A percentile compares a stretch with the other conserved stretches of the same genome.
These are phyloP conservation scores for Fusarium tuaranense DNA, from an alignment of 2,329 filamentous ascomycete genomes.

Conservation along the genomic window DNA sequence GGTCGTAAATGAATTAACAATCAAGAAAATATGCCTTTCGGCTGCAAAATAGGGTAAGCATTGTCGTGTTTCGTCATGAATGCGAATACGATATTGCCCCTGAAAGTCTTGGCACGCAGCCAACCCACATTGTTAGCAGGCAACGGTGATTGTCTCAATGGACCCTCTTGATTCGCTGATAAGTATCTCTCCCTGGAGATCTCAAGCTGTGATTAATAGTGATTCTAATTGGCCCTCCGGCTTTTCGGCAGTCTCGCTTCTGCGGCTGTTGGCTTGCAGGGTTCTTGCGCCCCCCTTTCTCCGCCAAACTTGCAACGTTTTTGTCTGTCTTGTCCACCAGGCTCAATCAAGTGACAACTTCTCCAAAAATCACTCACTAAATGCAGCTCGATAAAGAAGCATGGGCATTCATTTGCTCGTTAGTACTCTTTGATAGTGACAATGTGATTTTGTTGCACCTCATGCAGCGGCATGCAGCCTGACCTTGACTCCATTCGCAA, in stretches of 20 bases:
- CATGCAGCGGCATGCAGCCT: background rate
- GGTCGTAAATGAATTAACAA: background rate
- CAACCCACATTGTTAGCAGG: background rate
- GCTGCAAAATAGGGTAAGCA: background rate
- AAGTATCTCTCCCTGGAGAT: background rate
- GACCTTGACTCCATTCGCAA: background rate
- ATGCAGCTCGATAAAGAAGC: background rate
- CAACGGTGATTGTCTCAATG: too few species aligned
- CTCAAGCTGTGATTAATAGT: background rate
- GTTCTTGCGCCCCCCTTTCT: too few species aligned
- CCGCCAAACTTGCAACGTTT: too few species aligned
- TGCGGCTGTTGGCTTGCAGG: background rate
- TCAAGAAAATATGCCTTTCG: background rate
- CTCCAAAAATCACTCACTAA: background rate
- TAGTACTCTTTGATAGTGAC: too few species aligned
- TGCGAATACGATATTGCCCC: background rate
- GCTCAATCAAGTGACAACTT: too few species aligned
- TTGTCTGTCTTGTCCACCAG: too few species aligned
- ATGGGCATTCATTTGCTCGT: background rate
- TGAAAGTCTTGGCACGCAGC: background rate
- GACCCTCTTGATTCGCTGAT: background rate
- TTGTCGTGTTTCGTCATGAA: background rate
- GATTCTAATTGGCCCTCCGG: background rate
- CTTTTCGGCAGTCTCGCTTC: background rate
- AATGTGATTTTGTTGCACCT: background rate